Conservation (phyloP, 768 basidiomycete genomes). For the Boletus coccyginus region DNA sequence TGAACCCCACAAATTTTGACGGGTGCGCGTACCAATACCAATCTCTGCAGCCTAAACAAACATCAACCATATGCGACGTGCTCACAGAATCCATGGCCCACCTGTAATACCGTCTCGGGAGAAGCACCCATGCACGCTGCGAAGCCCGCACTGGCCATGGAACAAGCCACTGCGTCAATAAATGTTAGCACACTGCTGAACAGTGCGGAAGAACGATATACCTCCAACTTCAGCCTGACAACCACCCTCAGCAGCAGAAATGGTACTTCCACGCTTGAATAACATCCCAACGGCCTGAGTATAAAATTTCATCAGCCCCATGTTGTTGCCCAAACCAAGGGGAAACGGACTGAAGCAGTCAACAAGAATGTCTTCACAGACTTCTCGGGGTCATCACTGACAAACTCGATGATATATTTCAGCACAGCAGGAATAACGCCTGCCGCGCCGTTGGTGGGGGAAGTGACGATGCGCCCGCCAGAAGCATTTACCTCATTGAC, state of each 20-base stretch:
- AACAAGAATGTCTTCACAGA: constrained; percentile 86
- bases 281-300: constrained; percentile 86
- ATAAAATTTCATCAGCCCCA: constrained; percentile 8
- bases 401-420: constrained; percentile 90
- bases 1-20: background rate
- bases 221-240: constrained; percentile 96
- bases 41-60: constrained; percentile 73
- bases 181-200: background rate
- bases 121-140: constrained; percentile 92
- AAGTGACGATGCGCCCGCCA: constrained; percentile 92
- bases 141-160: constrained; percentile 94
- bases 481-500: constrained; percentile 94
- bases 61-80: background rate
- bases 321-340: background rate
- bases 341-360: constrained; percentile 69
- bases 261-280: constrained; percentile 96
- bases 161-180: constrained; percentile 71
- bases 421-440: constrained; percentile 92
- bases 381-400: constrained; percentile 88
- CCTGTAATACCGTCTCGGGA: constrained; percentile 80
- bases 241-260: constrained; percentile 93
- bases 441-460: constrained; percentile 90
- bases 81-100: constrained; percentile 23
- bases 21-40: constrained; percentile 63
- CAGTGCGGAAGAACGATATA: constrained; percentile 27